Base-by-base conservation (phyloP, 306 rosid genomes). In the Pterocarpus santalinus region DNA sequence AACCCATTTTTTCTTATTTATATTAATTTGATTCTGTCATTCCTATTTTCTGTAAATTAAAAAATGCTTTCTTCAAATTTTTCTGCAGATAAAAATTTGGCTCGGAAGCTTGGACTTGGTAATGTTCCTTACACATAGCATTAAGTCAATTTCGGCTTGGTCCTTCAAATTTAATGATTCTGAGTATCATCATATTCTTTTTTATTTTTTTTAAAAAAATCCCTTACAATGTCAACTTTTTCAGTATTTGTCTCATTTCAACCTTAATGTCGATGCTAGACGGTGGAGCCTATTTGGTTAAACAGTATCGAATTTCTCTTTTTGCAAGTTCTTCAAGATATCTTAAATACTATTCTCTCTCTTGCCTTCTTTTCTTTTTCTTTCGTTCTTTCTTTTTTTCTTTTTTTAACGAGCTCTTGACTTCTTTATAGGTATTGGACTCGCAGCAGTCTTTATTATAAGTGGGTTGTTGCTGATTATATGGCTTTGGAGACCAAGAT, bases 361-460 rank as follows among this genome's bases (percentile, higher is more conserved):
- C 58, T 22, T 22, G 28, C 28, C 28, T 22, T 22, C 28, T 22
- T 22, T 22, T 22, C 28, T 22, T 22, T 22, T 22, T 22, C 28
- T 22, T 22, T 22, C 28, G 28, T 22, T 22, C 28, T 22, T 22
- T 22, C 28, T 22, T 22, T 22, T 22, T 22, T 22, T 22, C 28
- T 22, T 22, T 22, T 22, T 22, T 22, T 22, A 0, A 22, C 28
- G 28, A 22, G 28, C 28, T 33, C 65, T 39, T 66, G 38, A 15
- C 70, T 65, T 76, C 65, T 58, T 75, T 65, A 51, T 49, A 78
- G 88, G 84, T 14, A 78, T 85, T 78, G 88, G 79, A 70, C 46
- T 82, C 49, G 65, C 74, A 6, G 46, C 6, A 22, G 28, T 5
- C 39, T 74, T 63, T 36, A 5, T 82, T 52, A 30, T 78, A 75